Base-by-base conservation (phyloP, 2,329 filamentous ascomycete species). In the Botrytis porri region DNA sequence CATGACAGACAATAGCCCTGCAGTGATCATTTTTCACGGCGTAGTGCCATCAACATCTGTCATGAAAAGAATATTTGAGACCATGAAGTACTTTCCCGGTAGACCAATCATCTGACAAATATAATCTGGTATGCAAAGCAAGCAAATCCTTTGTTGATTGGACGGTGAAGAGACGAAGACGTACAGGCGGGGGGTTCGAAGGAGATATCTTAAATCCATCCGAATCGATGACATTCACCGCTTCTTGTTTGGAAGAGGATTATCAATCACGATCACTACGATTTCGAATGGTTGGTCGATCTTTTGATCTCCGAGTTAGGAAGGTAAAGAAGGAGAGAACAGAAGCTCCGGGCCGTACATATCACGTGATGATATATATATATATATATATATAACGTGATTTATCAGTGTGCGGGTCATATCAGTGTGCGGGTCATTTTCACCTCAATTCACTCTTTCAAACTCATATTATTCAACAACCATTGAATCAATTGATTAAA, bases 151-250 rank as follows among this genome's bases (percentile, higher is more conserved):
- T 29, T 18, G 51, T 57, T 57, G 2, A 54, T 54, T 57, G n/a
- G 51, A 29, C 7, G n/a, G n/a, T 18, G 12, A 29, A 57, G 51
- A 57, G 51, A 54, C 25, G 25, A n/a, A 57, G 51, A 57, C 18
- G 51, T 57, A 62, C 37, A 39, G n/a, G 37, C 60, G 25, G 60
- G 37, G 35, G 9, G 14, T 62, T 62, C 3, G 8, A 51, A 65
- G 63, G 32, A 51, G 63, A 66, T 66, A 51, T 51, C 63, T 66
- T 66, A 51, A 51, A 20, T 66, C 43, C 63, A 66, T 16, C 63
- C 32, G 43, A n/a, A 14, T 37, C 43, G 14, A 37, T 20, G 32
- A 20, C 32, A 20, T 63, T 63, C 61, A 32, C 61, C 61, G 61
- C 61, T 43, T 43, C 37, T 63, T 63, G 51, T 3, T 8, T 54